Evolutionary conservation across 2,329 filamentous ascomycete species (phyloP), one percentile per base, ranked within the genome.

Genomic region (Colletotrichum costaricense): DNA sequence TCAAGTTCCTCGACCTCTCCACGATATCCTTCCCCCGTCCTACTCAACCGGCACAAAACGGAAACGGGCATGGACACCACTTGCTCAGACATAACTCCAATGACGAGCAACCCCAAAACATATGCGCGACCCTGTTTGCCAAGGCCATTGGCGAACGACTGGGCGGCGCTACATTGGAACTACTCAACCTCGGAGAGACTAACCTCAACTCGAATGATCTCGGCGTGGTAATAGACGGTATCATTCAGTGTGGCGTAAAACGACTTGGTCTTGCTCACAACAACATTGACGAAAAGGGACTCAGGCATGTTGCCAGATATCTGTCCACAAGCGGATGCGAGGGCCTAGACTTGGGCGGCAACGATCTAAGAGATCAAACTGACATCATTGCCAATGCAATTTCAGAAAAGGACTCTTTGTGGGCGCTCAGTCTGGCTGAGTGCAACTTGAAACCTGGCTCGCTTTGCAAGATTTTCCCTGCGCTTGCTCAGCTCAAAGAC

Each of bases 271-370:
- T 98, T 35, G 95, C 95, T 6, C 93, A 94, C 69, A 98, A 98
- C 77, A 86, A 91, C 38, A 88, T 99, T 33, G 92, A 94, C 66
- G 87, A 88, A 6, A 91, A 93, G 77, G 94, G 94, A 0, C 83
- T 98, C 64, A 87, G 90, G 66, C 93, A 97, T 78, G 89, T 98
- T 35, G 88, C 93, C 35, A 90, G 90, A 67, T 98, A 95, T 79
- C 82, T 98, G 24, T 88, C 91, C 33, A 91, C 91, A 26, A 93
- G 93, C 0, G 88, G 92, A 63, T 98, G 96, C 77, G 93, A 97
- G 81, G 96, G 95, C 6, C 87, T 99, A 5, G 97, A 98, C 81
- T 84, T 98, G 14, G 95, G 95, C 54, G 94, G 95, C 28, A 98
- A 98, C 78, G 91, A 97, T 76, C 81, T 93, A 22, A 82, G 86